phyloP scores from a whole-genome alignment of 1,139 yeast genomes.

The Suhomyces maxii region DNA sequence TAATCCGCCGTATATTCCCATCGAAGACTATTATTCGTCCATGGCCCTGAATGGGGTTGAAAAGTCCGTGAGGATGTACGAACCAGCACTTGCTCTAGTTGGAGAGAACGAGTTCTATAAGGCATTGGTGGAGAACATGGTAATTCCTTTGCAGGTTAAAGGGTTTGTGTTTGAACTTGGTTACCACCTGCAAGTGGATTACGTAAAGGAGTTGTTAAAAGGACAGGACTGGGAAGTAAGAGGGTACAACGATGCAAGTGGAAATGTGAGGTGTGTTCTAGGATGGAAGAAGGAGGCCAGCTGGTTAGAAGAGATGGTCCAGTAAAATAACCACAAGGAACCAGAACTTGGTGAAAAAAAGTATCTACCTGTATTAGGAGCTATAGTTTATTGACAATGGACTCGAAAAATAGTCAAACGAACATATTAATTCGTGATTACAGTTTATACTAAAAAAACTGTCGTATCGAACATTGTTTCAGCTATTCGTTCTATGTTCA shows the following conservation, averaged over 20 bases:
- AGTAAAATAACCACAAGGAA: too few relatives aligned
- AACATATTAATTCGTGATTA: too few relatives aligned
- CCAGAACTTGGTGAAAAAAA: too few relatives aligned
- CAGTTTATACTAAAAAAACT: too few relatives aligned
- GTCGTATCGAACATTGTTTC: too few relatives aligned
- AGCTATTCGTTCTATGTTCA: too few relatives aligned
- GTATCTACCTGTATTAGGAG: neutral
- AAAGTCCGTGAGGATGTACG: constrained; percentile 65
- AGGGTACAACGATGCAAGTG: constrained; percentile 27
- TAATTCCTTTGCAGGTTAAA: constrained; percentile 34
- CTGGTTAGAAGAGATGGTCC: neutral
- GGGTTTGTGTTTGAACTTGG: constrained; percentile 49
- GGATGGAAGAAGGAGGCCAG: constrained; percentile 29
- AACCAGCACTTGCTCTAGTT: constrained; percentile 73
- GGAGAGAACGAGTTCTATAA: constrained; percentile 75
- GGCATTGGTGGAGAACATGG: constrained; percentile 49
- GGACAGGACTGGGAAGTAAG: constrained; percentile 30
- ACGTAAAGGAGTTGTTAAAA: constrained; percentile 18
- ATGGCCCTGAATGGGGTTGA: constrained; percentile 41
- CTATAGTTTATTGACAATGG: too few relatives aligned
- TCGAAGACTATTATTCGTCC: constrained; percentile 35
- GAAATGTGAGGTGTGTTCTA: constrained; percentile 38
- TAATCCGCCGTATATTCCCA: constrained; percentile 88
- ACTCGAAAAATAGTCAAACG: too few relatives aligned
- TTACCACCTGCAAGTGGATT: constrained; percentile 33